These are phyloP conservation scores for Ascochyta clinopodiicola DNA, from an alignment of 2,329 filamentous ascomycete genomes.

Conservation along the genomic window DNA sequence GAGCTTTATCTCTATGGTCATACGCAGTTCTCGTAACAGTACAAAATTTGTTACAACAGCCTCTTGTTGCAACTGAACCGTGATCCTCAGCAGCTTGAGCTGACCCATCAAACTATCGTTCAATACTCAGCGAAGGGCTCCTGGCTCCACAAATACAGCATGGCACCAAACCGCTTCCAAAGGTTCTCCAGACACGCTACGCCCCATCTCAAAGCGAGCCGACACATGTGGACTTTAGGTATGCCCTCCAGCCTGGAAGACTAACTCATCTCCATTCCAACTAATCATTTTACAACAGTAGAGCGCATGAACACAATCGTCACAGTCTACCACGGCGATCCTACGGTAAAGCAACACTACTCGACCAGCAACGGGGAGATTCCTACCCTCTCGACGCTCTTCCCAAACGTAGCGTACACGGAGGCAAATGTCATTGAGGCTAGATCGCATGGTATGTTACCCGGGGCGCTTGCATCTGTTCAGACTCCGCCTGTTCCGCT, in stretches of 20 bases:
- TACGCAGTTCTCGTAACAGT: no score
- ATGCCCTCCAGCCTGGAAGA: background rate
- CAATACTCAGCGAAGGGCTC: background rate
- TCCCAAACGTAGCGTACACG: background rate
- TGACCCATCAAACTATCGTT: background rate
- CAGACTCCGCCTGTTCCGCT: background rate
- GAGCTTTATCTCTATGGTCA: background rate
- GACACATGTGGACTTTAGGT: background rate
- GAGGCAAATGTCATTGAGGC: background rate
- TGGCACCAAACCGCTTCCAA: background rate
- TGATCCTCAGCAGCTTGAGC: no score
- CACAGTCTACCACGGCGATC: background rate
- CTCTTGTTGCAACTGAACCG: no score
- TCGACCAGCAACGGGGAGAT: background rate
- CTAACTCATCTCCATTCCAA: no score
- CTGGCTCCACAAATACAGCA: background rate
- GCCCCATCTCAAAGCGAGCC: background rate
- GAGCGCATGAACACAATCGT: background rate
- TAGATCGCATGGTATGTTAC: background rate
- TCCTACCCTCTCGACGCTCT: background rate
- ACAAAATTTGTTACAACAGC: background rate
- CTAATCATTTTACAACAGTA: background rate
- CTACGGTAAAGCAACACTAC: background rate
- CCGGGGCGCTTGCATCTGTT: background rate
- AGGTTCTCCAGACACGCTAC: background rate